A percentile compares a stretch with the other conserved stretches of the same genome.
phyloP scores from a whole-genome alignment of 352 stramenopile species.

The Globisporangium emineosum region DNA sequence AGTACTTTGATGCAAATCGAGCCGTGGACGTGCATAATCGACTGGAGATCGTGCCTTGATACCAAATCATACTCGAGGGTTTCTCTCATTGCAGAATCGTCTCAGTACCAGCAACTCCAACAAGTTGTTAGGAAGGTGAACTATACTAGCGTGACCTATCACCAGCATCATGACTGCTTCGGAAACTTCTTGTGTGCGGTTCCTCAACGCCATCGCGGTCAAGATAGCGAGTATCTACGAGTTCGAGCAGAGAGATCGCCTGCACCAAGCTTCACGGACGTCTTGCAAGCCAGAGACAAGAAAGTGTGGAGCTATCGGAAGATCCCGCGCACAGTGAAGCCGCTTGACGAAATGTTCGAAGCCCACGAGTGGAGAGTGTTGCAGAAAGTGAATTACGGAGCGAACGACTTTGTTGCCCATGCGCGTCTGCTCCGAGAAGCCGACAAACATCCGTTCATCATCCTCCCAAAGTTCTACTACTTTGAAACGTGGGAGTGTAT shows the following conservation, averaged over 20 bases:
- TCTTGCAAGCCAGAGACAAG: not conserved
- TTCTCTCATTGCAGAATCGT: too few relatives aligned
- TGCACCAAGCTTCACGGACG: not conserved
- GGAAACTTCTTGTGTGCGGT: not conserved
- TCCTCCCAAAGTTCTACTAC: too few relatives aligned
- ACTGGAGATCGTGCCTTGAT: too few relatives aligned
- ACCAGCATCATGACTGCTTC: too few relatives aligned
- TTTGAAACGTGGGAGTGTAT: too few relatives aligned
- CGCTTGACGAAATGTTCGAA: not conserved
- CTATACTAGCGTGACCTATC: too few relatives aligned
- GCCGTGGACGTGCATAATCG: too few relatives aligned
- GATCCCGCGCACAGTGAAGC: conserved; percentile 1
- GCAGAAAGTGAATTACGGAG: not conserved
- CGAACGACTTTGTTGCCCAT: not conserved
- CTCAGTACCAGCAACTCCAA: too few relatives aligned
- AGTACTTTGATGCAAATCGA: too few relatives aligned
- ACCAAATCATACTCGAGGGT: too few relatives aligned
- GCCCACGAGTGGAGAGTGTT: not conserved
- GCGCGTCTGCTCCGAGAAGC: not conserved
- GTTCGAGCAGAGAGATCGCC: not conserved
- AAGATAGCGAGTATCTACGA: not conserved
- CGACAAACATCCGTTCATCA: not conserved
- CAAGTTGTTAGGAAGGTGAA: too few relatives aligned
- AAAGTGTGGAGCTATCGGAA: not conserved
- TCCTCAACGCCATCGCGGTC: not conserved